Base-by-base conservation (phyloP, 2,329 filamentous ascomycete genomes). In the Pseudogymnoascus sp. region DNA sequence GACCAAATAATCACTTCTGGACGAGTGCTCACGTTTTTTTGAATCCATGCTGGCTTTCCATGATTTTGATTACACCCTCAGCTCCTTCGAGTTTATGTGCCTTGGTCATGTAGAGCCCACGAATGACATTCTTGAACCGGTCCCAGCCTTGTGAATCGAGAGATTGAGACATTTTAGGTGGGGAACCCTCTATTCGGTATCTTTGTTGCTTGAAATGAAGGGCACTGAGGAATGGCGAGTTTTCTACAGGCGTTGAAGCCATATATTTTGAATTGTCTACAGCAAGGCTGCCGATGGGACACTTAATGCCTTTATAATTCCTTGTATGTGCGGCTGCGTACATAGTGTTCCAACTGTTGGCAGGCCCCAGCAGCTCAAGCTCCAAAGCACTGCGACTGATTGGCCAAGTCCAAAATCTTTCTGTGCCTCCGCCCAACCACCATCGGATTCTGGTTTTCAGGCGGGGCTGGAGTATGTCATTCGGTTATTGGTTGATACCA, bases 31-130 rank as follows among this genome's bases (percentile, higher is more conserved):
- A 63, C 62, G 39, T 41, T 55, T 41, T 45, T 41, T 41, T 55
- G 19, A 63, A 63, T 55, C 35, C 33, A 43, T 63, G 29, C 19
- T 61, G 38, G 23, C 10, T 55, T 63, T 19, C 33, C 62, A 63
- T 63, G 16, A 61, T 52, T 33, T 63, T 31, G 21, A 61, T 61
- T 59, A 63, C 59, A 35, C 61, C 59, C 59, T 23, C 12, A 10
- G 61, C 59, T 1, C 62, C 61, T 29, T 45, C 41, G 12, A 45
- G 41, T 26, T 45, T 45, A 45, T 61, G 23, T 58, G 58, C 31
- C 43, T 63, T 59, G 33, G 23, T 60, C 59, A 58, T 39, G 19
- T 63, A 63, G 37, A 63, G 35, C 31, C 29, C 31, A n/a, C 59
- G 59, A 41, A 63, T 41, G 19, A 49, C 26, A 21, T 26, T 38